Conservation (phyloP, 805 yeast genomes). For the Ogataea ramenticola region DNA sequence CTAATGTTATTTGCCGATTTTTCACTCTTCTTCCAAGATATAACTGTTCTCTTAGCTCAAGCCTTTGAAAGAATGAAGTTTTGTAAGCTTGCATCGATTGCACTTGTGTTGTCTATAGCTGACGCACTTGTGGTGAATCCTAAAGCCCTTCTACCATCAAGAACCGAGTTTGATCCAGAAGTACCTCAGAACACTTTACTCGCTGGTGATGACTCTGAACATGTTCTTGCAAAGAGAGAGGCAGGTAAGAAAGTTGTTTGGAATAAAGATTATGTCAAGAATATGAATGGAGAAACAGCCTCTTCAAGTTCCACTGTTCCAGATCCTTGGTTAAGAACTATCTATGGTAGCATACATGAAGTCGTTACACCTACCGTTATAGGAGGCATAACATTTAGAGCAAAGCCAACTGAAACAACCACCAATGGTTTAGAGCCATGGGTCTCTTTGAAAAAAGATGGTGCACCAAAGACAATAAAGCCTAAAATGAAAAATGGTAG, state of each 20-base stretch:
- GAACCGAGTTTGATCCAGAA: not conserved
- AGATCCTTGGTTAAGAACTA: conserved; percentile 69
- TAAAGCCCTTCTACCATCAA: not conserved
- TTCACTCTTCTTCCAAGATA: too few relatives aligned
- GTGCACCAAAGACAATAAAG: conserved; percentile 68
- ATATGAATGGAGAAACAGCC: not conserved
- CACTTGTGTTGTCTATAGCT: not conserved
- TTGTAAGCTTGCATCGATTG: not conserved
- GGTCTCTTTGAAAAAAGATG: conserved; percentile 72
- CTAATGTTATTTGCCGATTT: too few relatives aligned
- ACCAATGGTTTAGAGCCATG: conserved; percentile 71
- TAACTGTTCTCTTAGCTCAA: too few relatives aligned
- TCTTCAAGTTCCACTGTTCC: conserved; percentile 18
- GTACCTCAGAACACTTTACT: not conserved
- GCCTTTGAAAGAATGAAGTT: not conserved
- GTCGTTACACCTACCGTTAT: conserved; percentile 58
- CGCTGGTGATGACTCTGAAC: not conserved
- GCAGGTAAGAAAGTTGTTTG: not conserved
- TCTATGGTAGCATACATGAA: conserved; percentile 47
- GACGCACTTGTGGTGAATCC: not conserved
- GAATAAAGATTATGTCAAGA: not conserved
- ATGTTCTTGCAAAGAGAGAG: not conserved
- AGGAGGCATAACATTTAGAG: conserved; percentile 55
- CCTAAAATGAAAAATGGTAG: conserved; percentile 73
- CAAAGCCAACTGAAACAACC: conserved; percentile 54